Conservation (phyloP, 2,329 filamentous ascomycete genomes). For the Stemphylium beticola region DNA sequence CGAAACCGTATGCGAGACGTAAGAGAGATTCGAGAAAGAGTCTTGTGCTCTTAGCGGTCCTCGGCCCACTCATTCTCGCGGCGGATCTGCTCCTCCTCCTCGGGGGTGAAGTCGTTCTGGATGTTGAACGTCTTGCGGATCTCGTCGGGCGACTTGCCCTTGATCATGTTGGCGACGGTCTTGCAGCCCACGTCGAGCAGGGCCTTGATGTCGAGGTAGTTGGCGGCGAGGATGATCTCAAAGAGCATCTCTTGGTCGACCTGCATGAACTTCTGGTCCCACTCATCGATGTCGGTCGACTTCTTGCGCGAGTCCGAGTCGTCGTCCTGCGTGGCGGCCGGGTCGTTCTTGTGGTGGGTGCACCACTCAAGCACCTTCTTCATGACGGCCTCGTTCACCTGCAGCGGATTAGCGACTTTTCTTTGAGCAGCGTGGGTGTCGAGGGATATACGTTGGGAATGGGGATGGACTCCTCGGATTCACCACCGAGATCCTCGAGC, state of each 20-base stretch:
- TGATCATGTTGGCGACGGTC: conserved; percentile 99
- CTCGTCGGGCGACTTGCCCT: conserved; percentile 99
- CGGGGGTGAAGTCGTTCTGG: conserved; percentile 97
- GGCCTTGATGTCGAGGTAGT: conserved; percentile 99
- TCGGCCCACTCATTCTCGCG: conserved; percentile 62
- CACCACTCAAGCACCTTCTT: conserved; percentile 99
- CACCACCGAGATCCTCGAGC: conserved; percentile 85
- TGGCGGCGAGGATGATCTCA: conserved; percentile 96
- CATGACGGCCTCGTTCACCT: conserved; percentile 89
- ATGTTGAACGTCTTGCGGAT: conserved; percentile 99
- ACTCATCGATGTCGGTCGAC: conserved; percentile 98
- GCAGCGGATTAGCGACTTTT: conserved; percentile 34
- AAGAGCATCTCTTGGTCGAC: conserved; percentile 99
- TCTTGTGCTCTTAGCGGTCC: conserved; percentile 40
- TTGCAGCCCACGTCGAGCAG: conserved; percentile 98
- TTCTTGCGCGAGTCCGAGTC: conserved; percentile 95
- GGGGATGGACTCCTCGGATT: conserved; percentile 73
- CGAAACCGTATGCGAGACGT: conserved; percentile 4
- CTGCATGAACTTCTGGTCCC: conserved; percentile 99
- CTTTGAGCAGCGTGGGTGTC: not conserved
- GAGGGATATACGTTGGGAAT: conserved; percentile 70
- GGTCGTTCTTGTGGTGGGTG: conserved; percentile 90
- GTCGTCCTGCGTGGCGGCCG: conserved; percentile 80
- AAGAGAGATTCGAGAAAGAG: conserved; percentile 1
- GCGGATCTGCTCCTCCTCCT: conserved; percentile 94